Evolutionary conservation across 306 rosid species (phyloP), one percentile per base, ranked within the genome.

Genomic region (Begonia loranthoides): DNA sequence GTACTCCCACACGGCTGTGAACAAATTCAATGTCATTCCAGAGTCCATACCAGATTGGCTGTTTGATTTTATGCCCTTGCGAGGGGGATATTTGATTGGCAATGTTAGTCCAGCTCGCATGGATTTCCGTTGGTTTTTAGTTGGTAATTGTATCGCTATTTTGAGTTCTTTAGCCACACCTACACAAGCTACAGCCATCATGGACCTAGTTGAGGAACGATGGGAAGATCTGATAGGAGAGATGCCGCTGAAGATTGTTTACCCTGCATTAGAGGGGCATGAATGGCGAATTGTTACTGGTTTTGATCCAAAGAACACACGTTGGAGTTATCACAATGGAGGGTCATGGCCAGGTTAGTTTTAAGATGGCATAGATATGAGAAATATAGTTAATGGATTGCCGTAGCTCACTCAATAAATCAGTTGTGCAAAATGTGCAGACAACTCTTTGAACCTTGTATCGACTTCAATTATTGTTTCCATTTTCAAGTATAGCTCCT

Each of bases 321-420:
- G 71, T n/a, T 66, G 65, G 66, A 59, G 66, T 34, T 66, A 66
- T 34, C 71, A 54, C 17, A 66, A 66, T 16, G 71, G 66, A 5
- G 71, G 71, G 12, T 66, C 66, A 15, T 66, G 66, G 71, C 71
- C 70, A 58, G 56, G 70, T 65, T 45, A 56, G 55, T 50, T 13
- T n/a, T 12, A 6, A 50, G 57, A 43, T 4, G 15, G 12, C 45
- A 19, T 1, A 19, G 2, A 19, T 19, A 2, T 4, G 22, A 19
- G 22, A 8, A 28, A 28, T 28, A 28, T 28, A 28, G 36, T 28
- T 28, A 28, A 28, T 19, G 22, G 22, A 19, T 19, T 19, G 22
- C 22, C 3, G 22, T 19, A 19, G 3, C 22, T 19, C 22, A 28
- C 36, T 28, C 36, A 28, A 28, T 4, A 28, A 28, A 28, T 28